Evolutionary conservation across 169 alveolate species (phyloP).

Genomic region (Babesia ovis): DNA sequence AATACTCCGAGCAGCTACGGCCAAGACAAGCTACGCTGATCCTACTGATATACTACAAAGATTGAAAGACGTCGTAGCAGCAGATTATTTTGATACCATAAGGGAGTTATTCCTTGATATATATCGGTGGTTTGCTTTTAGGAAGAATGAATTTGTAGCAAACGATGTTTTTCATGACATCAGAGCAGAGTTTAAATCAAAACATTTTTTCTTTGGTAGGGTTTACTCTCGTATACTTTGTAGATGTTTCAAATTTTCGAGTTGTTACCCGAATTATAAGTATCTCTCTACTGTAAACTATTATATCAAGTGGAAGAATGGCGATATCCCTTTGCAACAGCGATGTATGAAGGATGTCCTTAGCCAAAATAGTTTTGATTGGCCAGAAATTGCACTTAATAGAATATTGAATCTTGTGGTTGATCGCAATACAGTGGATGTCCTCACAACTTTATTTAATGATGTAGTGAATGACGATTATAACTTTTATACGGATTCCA

Average conservation of each 20-base stretch:
- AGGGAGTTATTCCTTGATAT: constrained; percentile 36
- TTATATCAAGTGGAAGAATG: constrained; percentile 13
- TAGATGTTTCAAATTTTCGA: constrained; percentile 28
- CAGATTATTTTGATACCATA: constrained; percentile 17
- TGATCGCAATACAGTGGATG: not conserved
- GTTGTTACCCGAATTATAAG: constrained; percentile 11
- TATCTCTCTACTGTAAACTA: not conserved
- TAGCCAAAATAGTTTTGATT: not conserved
- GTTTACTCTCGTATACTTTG: constrained; percentile 47
- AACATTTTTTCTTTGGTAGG: constrained; percentile 47
- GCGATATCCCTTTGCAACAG: not conserved
- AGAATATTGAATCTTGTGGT: not conserved
- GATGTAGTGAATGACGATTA: not conserved
- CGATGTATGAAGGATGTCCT: not conserved
- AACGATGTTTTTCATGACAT: constrained; percentile 26
- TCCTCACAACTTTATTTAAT: not conserved
- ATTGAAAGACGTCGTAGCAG: constrained; percentile 3
- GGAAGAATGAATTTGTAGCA: constrained; percentile 25
- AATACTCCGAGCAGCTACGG: constrained; percentile 14
- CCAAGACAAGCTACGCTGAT: not conserved
- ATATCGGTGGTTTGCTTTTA: constrained; percentile 48
- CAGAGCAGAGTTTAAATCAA: constrained; percentile 12
- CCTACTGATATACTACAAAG: constrained; percentile 22
- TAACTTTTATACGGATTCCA: not conserved
- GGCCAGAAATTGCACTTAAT: not conserved